Evolutionary conservation across 768 basidiomycete species (phyloP), one percentile per base, ranked within the genome.

Genomic region (Tricholomella constricta): DNA sequence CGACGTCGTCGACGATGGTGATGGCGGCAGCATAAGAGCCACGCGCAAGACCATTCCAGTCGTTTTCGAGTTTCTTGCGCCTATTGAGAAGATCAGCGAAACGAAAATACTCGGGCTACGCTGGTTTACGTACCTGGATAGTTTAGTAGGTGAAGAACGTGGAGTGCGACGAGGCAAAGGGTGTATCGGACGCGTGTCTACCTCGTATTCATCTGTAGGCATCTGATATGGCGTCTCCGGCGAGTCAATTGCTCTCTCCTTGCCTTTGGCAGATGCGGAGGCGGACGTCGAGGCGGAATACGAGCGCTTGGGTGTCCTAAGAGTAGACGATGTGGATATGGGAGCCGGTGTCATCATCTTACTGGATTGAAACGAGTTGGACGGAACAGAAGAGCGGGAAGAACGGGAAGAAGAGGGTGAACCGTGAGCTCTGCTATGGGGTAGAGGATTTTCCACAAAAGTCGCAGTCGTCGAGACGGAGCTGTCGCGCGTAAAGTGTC

Each of bases 1-100:
- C 78, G 5, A 76, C 63, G 2, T 72, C 67, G 43, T 79, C 79
- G 11, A 63, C 55, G 27, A 80, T 61, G 1, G 54, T 62, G 15
- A 79, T 68, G 3, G 59, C 22, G n/a, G 71, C 74, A 15, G 73
- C 74, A 6, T 63, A 53, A 17, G 51, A 52, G 26, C 52, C 50
- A 29, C 32, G 20, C 5, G 75, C 74, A 27, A 57, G 43, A 1
- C 15, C 19, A 17, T 64, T 67, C 78, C 74, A 79, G 66, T 70
- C 26, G 61, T 66, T 52, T 62, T 66, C 52, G 10, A 75, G 61
- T 22, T 57, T 48, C 10, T 52, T 40, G 35, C 68, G 66, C n/a
- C 69, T 70, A 35, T n/a, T 19, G 14, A n/a, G 29, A 22, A 9
- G 14, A 23, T 19, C 14, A 20, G 17, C 7, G 4, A 22, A 23